Evolutionary conservation across 768 basidiomycete genomes (phyloP).

Genomic region (Panellus pusillus): DNA sequence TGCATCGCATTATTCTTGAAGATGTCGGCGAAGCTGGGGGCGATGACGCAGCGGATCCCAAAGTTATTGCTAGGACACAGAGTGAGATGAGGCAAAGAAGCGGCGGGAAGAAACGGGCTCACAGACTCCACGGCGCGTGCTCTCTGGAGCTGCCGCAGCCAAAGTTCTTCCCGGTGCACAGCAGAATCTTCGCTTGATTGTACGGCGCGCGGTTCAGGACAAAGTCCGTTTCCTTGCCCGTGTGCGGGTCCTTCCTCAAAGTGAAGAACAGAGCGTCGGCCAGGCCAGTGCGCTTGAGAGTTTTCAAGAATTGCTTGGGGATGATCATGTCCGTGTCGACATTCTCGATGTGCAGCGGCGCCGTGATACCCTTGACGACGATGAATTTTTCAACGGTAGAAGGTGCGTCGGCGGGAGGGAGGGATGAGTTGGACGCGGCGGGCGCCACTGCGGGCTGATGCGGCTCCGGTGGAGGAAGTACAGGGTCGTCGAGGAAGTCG

Average conservation of each 20-base stretch:
- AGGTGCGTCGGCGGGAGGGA: conserved; percentile 43
- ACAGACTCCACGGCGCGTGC: conserved; percentile 89
- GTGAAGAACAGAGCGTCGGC: conserved; percentile 81
- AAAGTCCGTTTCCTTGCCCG: conserved; percentile 82
- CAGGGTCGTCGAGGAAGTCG: conserved; percentile 77
- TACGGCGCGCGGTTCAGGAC: conserved; percentile 81
- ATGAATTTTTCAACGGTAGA: conserved; percentile 63
- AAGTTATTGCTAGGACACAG: conserved; percentile 67
- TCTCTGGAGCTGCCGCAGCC: conserved; percentile 90
- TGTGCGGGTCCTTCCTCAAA: conserved; percentile 74
- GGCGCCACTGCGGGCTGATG: conserved; percentile 34
- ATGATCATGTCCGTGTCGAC: conserved; percentile 95
- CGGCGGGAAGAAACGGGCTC: conserved; percentile 30
- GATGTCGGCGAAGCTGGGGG: conserved; percentile 89
- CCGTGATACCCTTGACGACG: conserved; percentile 70
- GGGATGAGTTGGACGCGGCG: conserved; percentile 29
- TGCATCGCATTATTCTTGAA: conserved; percentile 90
- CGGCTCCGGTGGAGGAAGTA: conserved; percentile 55
- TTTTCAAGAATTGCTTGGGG: conserved; percentile 92
- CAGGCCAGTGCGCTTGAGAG: conserved; percentile 85
- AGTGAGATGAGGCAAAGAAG: conserved; percentile 5
- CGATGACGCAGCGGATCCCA: conserved; percentile 85
- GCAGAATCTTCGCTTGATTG: conserved; percentile 72
- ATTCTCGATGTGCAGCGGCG: conserved; percentile 79
- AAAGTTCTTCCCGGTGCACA: conserved; percentile 87